These are phyloP conservation scores for Rhamnella rubrinervis DNA, from an alignment of 331 rosid species.

Conservation along the genomic window DNA sequence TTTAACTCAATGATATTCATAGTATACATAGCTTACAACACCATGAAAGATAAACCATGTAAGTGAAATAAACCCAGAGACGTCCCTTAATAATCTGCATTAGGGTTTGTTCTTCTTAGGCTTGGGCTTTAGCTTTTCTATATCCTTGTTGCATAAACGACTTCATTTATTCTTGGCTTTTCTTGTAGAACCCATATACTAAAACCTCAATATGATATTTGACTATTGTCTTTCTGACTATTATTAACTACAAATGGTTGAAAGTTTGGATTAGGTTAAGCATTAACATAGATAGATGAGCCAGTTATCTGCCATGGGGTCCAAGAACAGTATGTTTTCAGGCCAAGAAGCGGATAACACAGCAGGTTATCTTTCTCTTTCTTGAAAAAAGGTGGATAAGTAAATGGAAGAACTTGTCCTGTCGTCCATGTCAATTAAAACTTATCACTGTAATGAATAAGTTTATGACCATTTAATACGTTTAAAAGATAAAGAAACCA, in stretches of 20 bases:
- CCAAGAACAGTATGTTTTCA: not conserved
- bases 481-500: not conserved
- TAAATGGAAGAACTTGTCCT: not conserved
- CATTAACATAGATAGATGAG: not conserved
- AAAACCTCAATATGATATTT: no score
- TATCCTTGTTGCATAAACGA: no score
- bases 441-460: not conserved
- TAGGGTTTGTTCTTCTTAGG: no score
- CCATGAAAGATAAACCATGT: no score
- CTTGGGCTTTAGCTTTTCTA: no score
- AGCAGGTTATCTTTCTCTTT: not conserved
- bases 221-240: not conserved
- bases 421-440: not conserved
- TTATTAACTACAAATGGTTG: not conserved
- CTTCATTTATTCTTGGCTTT: no score
- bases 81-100: no score
- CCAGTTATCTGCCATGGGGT: conserved; percentile 4
- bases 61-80: no score
- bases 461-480: conserved; percentile 1
- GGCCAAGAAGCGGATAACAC: not conserved
- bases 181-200: no score
- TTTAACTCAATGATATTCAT: not conserved
- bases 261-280: conserved; percentile 4
- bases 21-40: not conserved
- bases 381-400: not conserved